phyloP scores from a whole-genome alignment of 1,139 yeast species.

The Nakaseomyces kungkrabaensis region DNA sequence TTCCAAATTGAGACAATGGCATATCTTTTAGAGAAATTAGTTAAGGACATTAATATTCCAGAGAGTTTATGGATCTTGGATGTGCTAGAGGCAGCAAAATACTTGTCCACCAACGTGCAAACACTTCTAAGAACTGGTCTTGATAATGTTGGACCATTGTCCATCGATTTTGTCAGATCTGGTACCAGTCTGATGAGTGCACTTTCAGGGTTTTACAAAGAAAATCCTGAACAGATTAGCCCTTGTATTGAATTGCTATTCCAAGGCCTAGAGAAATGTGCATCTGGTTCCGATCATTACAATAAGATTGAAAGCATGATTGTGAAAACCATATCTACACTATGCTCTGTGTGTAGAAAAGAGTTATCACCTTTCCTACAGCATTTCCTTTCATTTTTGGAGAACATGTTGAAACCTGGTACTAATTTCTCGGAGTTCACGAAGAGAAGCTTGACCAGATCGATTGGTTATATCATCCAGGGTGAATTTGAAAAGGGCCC shows the following conservation, averaged over 20 bases:
- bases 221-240: constrained; percentile 32
- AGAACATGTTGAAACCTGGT: constrained; percentile 42
- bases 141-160: constrained; percentile 9
- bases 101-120: constrained; percentile 25
- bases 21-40: constrained; percentile 44
- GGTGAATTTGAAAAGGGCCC: constrained; percentile 38
- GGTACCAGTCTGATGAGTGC: constrained; percentile 45
- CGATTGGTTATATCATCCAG: constrained; percentile 54
- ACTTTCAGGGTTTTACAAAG: constrained; percentile 45
- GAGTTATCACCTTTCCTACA: constrained; percentile 41
- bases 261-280: constrained; percentile 30
- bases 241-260: constrained; percentile 43
- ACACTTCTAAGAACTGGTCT: constrained; percentile 21
- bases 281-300: constrained; percentile 9
- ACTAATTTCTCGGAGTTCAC: constrained; percentile 40
- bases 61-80: constrained; percentile 35
- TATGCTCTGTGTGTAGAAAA: constrained; percentile 52
- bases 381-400: constrained; percentile 42
- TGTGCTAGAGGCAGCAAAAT: constrained; percentile 20
- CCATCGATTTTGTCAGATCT: constrained; percentile 32
- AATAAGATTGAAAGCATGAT: constrained; percentile 32
- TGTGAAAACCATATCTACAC: constrained; percentile 49
- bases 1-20: constrained; percentile 60
- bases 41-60: constrained; percentile 34
- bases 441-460: constrained; percentile 50